phyloP scores from a whole-genome alignment of 116 monocot species.

The Cymodocea nodosa region DNA sequence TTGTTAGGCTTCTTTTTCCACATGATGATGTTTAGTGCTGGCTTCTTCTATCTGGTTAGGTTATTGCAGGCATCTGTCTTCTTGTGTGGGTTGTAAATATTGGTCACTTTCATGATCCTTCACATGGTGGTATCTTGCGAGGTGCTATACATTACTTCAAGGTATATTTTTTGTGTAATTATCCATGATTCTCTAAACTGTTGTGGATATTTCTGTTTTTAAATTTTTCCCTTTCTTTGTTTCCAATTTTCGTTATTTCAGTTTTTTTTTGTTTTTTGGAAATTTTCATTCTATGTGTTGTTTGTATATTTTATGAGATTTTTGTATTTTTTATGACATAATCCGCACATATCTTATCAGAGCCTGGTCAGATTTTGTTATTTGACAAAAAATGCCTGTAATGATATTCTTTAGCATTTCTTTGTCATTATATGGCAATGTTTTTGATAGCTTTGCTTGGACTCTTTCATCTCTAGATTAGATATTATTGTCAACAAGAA shows the following conservation, averaged over 20 bases:
- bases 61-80: constrained; percentile 95
- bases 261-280: too few species aligned
- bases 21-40: background rate
- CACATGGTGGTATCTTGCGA: constrained; percentile 87
- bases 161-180: constrained; percentile 23
- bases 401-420: background rate
- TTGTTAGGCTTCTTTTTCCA: too few species aligned
- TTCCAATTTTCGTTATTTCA: too few species aligned
- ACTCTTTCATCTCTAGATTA: background rate
- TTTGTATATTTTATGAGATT: too few species aligned
- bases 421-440: background rate
- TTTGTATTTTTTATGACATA: too few species aligned
- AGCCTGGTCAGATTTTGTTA: background rate
- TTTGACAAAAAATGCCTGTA: background rate
- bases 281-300: too few species aligned
- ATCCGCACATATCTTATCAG: background rate
- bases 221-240: too few species aligned
- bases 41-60: constrained; percentile 31
- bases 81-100: constrained; percentile 99
- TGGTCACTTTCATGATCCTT: constrained; percentile 94
- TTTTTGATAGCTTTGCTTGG: background rate
- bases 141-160: constrained; percentile 99
- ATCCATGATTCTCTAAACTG: too few species aligned
- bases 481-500: background rate
- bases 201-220: too few species aligned